phyloP scores from a whole-genome alignment of 2,329 filamentous ascomycete genomes.

The Colletotrichum scovillei region DNA sequence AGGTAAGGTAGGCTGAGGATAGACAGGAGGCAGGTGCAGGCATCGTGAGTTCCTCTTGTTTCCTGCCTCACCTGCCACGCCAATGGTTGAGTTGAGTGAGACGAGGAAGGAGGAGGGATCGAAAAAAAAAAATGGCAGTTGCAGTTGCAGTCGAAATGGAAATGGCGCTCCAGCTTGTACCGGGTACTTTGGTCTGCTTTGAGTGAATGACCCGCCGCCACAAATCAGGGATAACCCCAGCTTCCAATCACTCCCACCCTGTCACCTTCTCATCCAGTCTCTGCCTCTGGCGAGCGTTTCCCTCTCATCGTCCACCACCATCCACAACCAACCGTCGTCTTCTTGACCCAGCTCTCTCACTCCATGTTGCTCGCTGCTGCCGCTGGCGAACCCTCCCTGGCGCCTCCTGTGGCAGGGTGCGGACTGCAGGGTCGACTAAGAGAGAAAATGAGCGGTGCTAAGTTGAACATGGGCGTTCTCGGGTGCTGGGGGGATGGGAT shows the following conservation, averaged over 20 bases:
- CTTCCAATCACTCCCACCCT: background rate
- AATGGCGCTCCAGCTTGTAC: constrained; percentile 15
- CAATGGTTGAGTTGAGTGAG: background rate
- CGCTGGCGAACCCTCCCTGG: constrained; percentile 24
- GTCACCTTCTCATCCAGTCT: background rate
- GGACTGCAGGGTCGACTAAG: constrained; percentile 9
- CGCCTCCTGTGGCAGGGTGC: constrained; percentile 8
- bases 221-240: constrained; percentile 22
- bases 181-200: constrained; percentile 22
- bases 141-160: constrained; percentile 27
- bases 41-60: constrained; percentile 27
- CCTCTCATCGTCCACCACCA: background rate
- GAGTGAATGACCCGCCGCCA: constrained; percentile 20
- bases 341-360: background rate
- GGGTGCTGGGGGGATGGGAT: constrained; percentile 11
- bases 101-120: background rate
- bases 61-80: constrained; percentile 5
- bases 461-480: constrained; percentile 2
- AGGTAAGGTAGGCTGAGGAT: background rate
- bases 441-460: background rate
- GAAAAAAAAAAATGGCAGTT: background rate
- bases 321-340: background rate
- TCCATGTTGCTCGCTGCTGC: constrained; percentile 18
- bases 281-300: background rate
- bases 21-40: background rate